phyloP scores from a whole-genome alignment of 2,329 filamentous ascomycete genomes.

The Hymenoscyphus occultus region DNA sequence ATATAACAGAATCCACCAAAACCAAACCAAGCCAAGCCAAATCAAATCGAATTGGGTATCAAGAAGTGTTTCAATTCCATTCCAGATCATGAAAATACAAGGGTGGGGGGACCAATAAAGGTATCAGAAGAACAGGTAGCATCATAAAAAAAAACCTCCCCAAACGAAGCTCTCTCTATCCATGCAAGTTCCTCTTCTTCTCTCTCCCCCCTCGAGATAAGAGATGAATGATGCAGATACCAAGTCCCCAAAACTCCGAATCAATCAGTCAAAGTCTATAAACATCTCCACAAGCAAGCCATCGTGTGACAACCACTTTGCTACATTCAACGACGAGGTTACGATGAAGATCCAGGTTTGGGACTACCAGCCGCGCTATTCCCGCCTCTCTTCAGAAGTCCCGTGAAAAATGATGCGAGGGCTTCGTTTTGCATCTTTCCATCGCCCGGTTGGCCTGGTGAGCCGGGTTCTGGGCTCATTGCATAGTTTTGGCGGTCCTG shows the following conservation, averaged over 20 bases:
- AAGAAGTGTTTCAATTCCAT: no score
- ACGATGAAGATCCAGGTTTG: constrained; percentile 29
- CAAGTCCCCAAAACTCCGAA: not conserved
- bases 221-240: not conserved
- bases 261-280: not conserved
- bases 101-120: no score
- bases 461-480: constrained; percentile 34
- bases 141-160: no score
- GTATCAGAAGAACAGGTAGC: no score
- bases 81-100: no score
- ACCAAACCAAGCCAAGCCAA: no score
- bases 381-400: constrained; percentile 52
- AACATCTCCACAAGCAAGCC: not conserved
- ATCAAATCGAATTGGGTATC: no score
- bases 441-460: constrained; percentile 33
- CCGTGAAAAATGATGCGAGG: constrained; percentile 58
- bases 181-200: not conserved
- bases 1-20: no score
- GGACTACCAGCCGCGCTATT: constrained; percentile 32
- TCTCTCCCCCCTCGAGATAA: no score
- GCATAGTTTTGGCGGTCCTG: constrained; percentile 37
- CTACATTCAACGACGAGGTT: not conserved
- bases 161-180: not conserved
- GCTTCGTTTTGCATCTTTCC: constrained; percentile 56
- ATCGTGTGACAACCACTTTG: not conserved